A percentile compares a stretch with the other conserved stretches of the same genome.
phyloP scores from a whole-genome alignment of 2,329 filamentous ascomycete genomes.

The Paraconiothyrium sp. region DNA sequence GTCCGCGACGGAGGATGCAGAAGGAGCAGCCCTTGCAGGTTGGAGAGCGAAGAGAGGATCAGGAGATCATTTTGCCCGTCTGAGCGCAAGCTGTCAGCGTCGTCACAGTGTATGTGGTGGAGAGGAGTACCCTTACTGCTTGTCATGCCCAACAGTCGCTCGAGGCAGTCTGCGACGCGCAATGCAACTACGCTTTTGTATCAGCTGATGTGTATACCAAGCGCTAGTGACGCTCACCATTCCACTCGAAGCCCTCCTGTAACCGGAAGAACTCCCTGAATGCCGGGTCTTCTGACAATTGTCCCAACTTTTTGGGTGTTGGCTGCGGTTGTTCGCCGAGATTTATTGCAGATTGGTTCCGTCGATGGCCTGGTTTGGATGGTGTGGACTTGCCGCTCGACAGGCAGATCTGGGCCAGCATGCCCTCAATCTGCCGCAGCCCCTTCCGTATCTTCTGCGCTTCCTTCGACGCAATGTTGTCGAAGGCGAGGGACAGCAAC shows the following conservation, averaged over 20 bases:
- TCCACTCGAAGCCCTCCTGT: slow-evolving; percentile 98
- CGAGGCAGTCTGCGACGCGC: slow-evolving; percentile 84
- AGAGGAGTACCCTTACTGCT: slow-evolving; percentile 58
- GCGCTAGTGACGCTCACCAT: slow-evolving; percentile 61
- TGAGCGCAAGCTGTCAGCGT: slow-evolving; percentile 25
- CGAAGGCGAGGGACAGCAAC: slow-evolving; percentile 90
- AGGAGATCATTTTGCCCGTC: slow-evolving; percentile 87
- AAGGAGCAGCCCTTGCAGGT: slow-evolving; percentile 87
- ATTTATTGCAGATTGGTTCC: slow-evolving; percentile 50
- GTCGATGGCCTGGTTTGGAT: slow-evolving; percentile 44
- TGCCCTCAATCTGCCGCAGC: slow-evolving; percentile 89
- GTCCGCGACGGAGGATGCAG: slow-evolving; percentile 89
- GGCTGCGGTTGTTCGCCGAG: slow-evolving; percentile 42
- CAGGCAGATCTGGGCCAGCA: slow-evolving; percentile 94
- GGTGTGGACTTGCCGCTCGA: slow-evolving; percentile 56
- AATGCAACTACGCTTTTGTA: slow-evolving; percentile 69
- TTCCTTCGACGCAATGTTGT: slow-evolving; percentile 94
- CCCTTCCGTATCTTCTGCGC: slow-evolving; percentile 91
- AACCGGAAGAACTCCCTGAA: slow-evolving; percentile 96
- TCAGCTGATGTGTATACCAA: slow-evolving; percentile 18
- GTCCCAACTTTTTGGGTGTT: slow-evolving; percentile 64
- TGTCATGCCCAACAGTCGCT: slow-evolving; percentile 82
- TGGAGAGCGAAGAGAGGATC: slow-evolving; percentile 85
- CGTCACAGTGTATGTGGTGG: slow-evolving; percentile 4
- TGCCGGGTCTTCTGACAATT: slow-evolving; percentile 82